phyloP scores from a whole-genome alignment of 1,284 basidiomycete genomes.

The Cutaneotrichosporon sp. region DNA sequence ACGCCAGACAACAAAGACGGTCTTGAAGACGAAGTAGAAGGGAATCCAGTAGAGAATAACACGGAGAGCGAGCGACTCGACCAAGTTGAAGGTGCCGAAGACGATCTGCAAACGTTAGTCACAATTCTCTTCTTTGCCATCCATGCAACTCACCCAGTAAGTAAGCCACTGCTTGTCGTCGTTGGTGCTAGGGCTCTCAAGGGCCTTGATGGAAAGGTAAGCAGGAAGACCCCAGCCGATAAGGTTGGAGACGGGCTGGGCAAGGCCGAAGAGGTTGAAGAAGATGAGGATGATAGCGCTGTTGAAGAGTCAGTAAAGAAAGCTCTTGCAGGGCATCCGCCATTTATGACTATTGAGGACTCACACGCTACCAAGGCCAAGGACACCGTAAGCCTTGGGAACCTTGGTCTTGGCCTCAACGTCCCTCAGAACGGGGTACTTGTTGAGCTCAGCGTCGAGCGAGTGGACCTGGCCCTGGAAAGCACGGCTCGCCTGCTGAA shows the following conservation, averaged over 20 bases:
- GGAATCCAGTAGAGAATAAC: conserved; percentile 48
- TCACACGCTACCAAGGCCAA: conserved; percentile 63
- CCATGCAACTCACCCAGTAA: conserved; percentile 41
- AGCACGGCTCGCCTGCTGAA: conserved; percentile 71
- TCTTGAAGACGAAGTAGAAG: conserved; percentile 86
- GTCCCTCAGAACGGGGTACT: conserved; percentile 77
- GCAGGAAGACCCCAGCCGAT: conserved; percentile 52
- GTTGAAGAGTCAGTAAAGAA: too few species aligned
- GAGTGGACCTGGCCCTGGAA: conserved; percentile 68
- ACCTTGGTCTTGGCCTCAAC: conserved; percentile 86
- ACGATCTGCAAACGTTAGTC: conserved; percentile 31
- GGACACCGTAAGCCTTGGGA: conserved; percentile 85
- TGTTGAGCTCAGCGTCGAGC: conserved; percentile 95
- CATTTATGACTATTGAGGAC: conserved; percentile 13
- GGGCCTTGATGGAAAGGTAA: conserved; percentile 50
- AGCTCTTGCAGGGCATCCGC: too few species aligned
- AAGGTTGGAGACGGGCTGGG: conserved; percentile 47
- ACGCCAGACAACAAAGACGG: conserved; percentile 74
- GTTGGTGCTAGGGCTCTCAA: conserved; percentile 48
- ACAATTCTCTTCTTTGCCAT: neutral
- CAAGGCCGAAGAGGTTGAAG: conserved; percentile 51
- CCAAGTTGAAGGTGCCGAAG: conserved; percentile 48
- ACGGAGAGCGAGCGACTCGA: conserved; percentile 46
- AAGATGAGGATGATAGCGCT: conserved; percentile 48
- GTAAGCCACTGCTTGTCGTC: conserved; percentile 53